Evolutionary conservation across 2,329 filamentous ascomycete species (phyloP).

Genomic region (Herpotrichia juniperi): DNA sequence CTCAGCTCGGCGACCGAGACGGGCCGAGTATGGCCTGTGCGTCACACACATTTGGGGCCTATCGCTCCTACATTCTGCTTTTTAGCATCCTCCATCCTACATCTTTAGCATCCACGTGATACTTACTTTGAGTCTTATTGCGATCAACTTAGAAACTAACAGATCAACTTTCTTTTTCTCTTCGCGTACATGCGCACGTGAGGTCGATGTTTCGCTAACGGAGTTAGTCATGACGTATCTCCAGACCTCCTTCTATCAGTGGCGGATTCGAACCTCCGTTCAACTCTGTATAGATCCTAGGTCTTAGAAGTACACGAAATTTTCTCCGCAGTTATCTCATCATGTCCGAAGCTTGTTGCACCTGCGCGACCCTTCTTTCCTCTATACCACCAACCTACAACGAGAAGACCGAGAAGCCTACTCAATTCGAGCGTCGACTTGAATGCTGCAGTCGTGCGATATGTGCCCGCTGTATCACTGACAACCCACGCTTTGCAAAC

Average conservation of each 20-base stretch:
- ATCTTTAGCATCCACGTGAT: background rate
- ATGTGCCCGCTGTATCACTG: conserved; percentile 72
- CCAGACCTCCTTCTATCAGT: background rate
- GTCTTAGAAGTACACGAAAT: background rate
- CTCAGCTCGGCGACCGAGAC: conserved; percentile 15
- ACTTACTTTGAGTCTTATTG: no score
- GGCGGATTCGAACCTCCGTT: background rate
- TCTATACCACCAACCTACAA: conserved; percentile 59
- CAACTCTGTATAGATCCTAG: background rate
- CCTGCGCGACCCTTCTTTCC: conserved; percentile 68
- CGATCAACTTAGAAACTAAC: no score
- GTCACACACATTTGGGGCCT: background rate
- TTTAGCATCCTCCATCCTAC: background rate
- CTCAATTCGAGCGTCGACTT: conserved; percentile 65
- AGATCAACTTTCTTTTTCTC: background rate
- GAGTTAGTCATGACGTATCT: conserved; percentile 10
- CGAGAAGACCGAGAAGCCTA: conserved; percentile 65
- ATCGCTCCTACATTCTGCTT: background rate
- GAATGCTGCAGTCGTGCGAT: conserved; percentile 74
- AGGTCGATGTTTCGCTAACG: conserved; percentile 3
- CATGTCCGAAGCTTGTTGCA: conserved; percentile 64
- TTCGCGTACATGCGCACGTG: conserved; percentile 1
- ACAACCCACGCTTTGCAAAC: conserved; percentile 70
- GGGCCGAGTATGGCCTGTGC: conserved; percentile 26
- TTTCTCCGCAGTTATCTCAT: background rate